A percentile compares a stretch with the other conserved stretches of the same genome.
phyloP scores from a whole-genome alignment of 179 eudicot species.

The Beta lomatogona region DNA sequence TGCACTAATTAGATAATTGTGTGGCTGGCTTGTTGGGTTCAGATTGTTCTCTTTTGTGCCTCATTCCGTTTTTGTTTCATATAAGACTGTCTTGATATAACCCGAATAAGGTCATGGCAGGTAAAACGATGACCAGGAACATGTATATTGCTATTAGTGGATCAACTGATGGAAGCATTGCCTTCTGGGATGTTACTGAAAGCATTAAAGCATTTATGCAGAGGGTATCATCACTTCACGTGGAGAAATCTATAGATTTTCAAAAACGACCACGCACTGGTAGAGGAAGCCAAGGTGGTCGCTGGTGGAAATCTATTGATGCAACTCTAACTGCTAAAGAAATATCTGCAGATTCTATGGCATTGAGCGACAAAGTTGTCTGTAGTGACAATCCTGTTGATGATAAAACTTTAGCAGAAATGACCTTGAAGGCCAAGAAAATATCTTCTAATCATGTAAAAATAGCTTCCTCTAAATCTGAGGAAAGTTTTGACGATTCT shows the following conservation, averaged over 20 bases:
- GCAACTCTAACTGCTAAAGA: constrained; percentile 34
- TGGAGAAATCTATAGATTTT: constrained; percentile 55
- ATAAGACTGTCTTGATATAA: constrained; percentile 10
- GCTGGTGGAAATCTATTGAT: constrained; percentile 77
- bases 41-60: constrained; percentile 8
- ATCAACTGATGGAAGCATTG: constrained; percentile 90
- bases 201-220: constrained; percentile 59
- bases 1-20: background rate
- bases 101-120: constrained; percentile 44
- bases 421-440: constrained; percentile 19
- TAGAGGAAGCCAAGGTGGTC: constrained; percentile 99
- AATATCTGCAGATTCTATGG: constrained; percentile 22
- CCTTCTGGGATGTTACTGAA: constrained; percentile 88
- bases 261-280: constrained; percentile 97
- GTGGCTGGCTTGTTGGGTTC: constrained; percentile 10
- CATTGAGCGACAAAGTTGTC: constrained; percentile 20
- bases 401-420: constrained; percentile 30
- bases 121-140: constrained; percentile 44
- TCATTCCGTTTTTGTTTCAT: constrained; percentile 2
- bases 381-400: constrained; percentile 18
- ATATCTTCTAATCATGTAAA: constrained; percentile 15
- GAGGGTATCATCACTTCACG: constrained; percentile 52
- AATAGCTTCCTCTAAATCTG: constrained; percentile 32
- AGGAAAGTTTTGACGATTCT: constrained; percentile 37
- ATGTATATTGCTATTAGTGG: constrained; percentile 73